Evolutionary conservation across 768 basidiomycete genomes (phyloP), one percentile per base, ranked within the genome.

Genomic region (Tricholoma furcatifolium): DNA sequence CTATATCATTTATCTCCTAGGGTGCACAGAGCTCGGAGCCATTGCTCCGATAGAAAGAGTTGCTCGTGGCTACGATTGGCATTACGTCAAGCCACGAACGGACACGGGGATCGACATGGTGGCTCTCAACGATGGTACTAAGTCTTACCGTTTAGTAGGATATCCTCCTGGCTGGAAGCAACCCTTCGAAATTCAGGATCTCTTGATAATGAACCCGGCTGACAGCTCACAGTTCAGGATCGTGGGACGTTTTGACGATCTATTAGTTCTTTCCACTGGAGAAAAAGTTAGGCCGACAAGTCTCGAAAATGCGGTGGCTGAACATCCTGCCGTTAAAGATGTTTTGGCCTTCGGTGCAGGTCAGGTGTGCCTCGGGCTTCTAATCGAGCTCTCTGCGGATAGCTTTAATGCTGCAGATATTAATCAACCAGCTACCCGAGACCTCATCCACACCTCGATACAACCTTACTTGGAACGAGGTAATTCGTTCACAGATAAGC

Each of bases 261-360:
- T 76, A 18, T 53, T 77, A 9, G 73, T 77, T 32, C 67, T 77
- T 12, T 67, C 70, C 6, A 76, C 70, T 1, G 75, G 75, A 9
- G 75, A 77, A 56, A 77, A 77, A 57, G 63, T 75, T 15, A 63
- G 66, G 1, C 72, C 74, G 17, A 59, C 67, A 4, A 61, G 27
- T 35, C 51, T 72, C 38, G 74, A 76, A 58, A 54, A 54, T 6
- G 61, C 61, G 8, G 59, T 75, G 4, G 54, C 67, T 3, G 70
- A 69, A 49, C 68, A 75, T 56, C 72, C 72, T 14, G 55, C 61
- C 21, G 67, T 75, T 39, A 73, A 68, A 54, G 69, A 64, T 24
- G 70, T 64, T 11, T 56, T 76, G 7, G 72, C 68, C 1, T 73
- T 76, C 41, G 74, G 74, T 17, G 65, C 70, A 7, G 67, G 67